A percentile compares a stretch with the other conserved stretches of the same genome.
These are phyloP conservation scores for Linnemannia hyalina DNA, from an alignment of 192 early-diverging fungal species.

Conservation along the genomic window DNA sequence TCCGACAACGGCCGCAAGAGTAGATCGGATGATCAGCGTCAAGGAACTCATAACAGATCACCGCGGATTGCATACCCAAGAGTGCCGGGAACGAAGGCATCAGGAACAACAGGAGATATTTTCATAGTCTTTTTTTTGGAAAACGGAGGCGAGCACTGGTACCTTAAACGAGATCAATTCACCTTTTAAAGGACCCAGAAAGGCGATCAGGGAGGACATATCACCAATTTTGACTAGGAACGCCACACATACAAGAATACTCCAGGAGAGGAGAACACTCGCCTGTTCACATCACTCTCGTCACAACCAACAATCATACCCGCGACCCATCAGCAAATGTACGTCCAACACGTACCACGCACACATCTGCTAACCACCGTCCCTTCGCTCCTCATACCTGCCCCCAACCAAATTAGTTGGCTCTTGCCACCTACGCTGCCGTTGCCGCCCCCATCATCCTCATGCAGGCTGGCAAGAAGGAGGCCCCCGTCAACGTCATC, in stretches of 20 bases:
- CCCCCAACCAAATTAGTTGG: constrained; percentile 21
- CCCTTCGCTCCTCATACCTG: too few species aligned
- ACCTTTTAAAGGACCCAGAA: too few species aligned
- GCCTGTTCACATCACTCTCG: too few species aligned
- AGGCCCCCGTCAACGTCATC: constrained; percentile 40
- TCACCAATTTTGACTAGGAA: constrained; percentile 18
- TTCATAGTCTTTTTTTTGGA: too few species aligned
- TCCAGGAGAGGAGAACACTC: too few species aligned
- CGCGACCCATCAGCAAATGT: too few species aligned
- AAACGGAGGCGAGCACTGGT: not conserved
- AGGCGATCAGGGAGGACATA: not conserved
- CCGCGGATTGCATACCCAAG: not conserved
- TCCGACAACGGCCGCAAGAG: not conserved
- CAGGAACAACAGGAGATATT: not conserved
- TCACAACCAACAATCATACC: too few species aligned
- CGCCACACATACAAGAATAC: not conserved
- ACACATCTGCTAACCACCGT: too few species aligned
- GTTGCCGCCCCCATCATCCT: constrained; percentile 34
- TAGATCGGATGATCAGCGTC: not conserved
- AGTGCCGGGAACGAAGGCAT: not conserved
- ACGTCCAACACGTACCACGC: too few species aligned
- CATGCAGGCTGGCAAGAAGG: constrained; percentile 46
- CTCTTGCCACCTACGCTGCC: constrained; percentile 55
- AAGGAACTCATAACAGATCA: not conserved
- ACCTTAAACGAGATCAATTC: not conserved